phyloP scores from a whole-genome alignment of 495 filamentous ascomycete genomes.

The Platismatia glauca region DNA sequence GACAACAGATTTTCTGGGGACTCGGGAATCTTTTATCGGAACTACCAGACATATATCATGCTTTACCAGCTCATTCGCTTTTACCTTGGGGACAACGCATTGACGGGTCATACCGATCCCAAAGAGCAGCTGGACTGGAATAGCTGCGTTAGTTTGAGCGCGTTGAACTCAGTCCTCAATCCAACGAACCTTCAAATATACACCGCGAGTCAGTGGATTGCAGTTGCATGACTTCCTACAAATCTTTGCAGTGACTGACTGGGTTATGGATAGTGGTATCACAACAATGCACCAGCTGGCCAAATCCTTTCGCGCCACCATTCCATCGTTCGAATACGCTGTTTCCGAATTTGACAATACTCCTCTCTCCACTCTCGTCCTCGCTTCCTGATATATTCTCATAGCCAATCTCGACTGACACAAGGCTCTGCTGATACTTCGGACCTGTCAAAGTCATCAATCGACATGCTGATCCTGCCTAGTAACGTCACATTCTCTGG shows the following conservation, averaged over 20 bases:
- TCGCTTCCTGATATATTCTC: background rate
- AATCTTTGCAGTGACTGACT: background rate
- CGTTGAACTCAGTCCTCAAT: background rate
- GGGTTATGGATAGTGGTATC: background rate
- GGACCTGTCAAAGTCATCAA: background rate
- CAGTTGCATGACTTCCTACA: background rate
- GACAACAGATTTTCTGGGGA: background rate
- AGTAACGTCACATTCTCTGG: background rate
- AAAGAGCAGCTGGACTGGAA: constrained; percentile 9
- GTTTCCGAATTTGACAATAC: background rate
- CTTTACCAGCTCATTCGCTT: constrained; percentile 7
- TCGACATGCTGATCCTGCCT: background rate
- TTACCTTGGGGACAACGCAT: constrained; percentile 2
- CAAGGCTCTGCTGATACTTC: background rate
- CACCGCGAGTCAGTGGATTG: background rate
- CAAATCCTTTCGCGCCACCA: background rate
- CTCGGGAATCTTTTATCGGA: background rate
- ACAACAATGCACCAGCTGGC: background rate
- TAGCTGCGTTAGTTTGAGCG: background rate
- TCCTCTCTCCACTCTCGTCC: background rate
- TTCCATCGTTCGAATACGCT: background rate
- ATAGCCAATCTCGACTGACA: background rate
- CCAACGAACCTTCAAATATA: constrained; percentile 7
- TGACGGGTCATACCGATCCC: background rate
- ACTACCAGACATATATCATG: constrained; percentile 2